Evolutionary conservation across 768 basidiomycete genomes (phyloP).

Genomic region (Lentinula sp.): DNA sequence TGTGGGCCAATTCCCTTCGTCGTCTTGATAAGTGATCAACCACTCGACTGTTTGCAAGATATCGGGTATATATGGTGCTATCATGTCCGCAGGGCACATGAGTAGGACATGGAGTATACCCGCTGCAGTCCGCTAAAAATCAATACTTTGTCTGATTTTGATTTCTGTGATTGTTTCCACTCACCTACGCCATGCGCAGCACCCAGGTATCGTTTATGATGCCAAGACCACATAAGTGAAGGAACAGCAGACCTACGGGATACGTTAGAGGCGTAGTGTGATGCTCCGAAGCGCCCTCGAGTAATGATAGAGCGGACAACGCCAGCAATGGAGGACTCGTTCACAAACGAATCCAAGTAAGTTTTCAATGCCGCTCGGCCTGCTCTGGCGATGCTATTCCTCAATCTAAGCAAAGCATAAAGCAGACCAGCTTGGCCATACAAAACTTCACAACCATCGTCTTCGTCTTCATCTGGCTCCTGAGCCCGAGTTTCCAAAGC

Average conservation of each 20-base stretch:
- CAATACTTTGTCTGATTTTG: not conserved
- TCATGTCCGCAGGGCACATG: conserved; percentile 29
- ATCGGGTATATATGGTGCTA: conserved; percentile 30
- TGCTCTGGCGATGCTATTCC: conserved; percentile 13
- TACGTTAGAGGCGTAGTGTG: conserved; percentile 7
- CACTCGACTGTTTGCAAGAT: conserved; percentile 42
- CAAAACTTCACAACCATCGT: conserved; percentile 50
- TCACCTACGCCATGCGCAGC: conserved; percentile 55
- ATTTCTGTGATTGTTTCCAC: conserved; percentile 13
- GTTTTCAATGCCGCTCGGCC: not conserved
- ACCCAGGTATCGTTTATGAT: conserved; percentile 49
- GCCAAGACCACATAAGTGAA: conserved; percentile 57
- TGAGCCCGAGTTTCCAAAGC: not conserved
- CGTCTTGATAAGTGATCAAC: conserved; percentile 39
- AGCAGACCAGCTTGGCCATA: conserved; percentile 56
- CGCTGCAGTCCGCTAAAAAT: conserved; percentile 21
- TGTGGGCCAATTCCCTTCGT: conserved; percentile 47
- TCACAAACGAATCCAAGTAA: conserved; percentile 18
- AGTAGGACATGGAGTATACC: conserved; percentile 50
- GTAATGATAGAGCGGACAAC: conserved; percentile 41
- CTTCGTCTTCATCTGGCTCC: conserved; percentile 14
- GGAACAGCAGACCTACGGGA: conserved; percentile 18
- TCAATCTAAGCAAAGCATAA: conserved; percentile 44
- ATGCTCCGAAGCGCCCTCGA: conserved; percentile 28
- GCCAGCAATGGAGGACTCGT: conserved; percentile 24